Evolutionary conservation across 768 basidiomycete genomes (phyloP).

Genomic region (Leccinum sublutescens): DNA sequence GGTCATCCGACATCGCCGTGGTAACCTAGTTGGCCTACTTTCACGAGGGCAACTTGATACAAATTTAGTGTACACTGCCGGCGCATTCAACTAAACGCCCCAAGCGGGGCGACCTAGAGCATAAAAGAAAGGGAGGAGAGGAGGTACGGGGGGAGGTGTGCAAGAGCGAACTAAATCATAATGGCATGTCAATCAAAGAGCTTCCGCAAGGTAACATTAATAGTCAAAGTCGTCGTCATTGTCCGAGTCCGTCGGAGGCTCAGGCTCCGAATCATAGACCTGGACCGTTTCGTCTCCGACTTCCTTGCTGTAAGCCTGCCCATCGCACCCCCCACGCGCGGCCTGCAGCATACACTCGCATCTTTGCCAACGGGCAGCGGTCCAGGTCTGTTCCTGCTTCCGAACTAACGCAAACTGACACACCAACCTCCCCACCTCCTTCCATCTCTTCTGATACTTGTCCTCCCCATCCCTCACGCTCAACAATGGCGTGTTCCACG

Average conservation of each 20-base stretch:
- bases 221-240: constrained; percentile 28
- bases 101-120: not conserved
- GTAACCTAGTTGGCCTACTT: too few relatives aligned
- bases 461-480: constrained; percentile 24
- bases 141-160: too few relatives aligned
- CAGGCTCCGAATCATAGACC: constrained; percentile 26
- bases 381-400: constrained; percentile 23
- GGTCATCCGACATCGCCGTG: too few relatives aligned
- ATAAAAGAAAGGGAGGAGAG: not conserved
- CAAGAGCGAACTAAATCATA: not conserved
- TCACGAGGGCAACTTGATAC: not conserved
- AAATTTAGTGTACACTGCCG: constrained; percentile 1
- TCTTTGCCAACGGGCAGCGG: not conserved
- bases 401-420: constrained; percentile 20
- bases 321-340: not conserved
- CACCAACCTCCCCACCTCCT: constrained; percentile 21
- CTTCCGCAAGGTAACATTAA: constrained; percentile 18
- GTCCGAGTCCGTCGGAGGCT: constrained; percentile 18
- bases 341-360: not conserved
- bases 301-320: not conserved
- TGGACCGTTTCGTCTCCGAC: constrained; percentile 10
- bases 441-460: constrained; percentile 27
- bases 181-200: not conserved
- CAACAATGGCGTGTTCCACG: constrained; percentile 31
- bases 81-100: not conserved